phyloP scores from a whole-genome alignment of 805 yeast species.

The Pichia cephalocereana region DNA sequence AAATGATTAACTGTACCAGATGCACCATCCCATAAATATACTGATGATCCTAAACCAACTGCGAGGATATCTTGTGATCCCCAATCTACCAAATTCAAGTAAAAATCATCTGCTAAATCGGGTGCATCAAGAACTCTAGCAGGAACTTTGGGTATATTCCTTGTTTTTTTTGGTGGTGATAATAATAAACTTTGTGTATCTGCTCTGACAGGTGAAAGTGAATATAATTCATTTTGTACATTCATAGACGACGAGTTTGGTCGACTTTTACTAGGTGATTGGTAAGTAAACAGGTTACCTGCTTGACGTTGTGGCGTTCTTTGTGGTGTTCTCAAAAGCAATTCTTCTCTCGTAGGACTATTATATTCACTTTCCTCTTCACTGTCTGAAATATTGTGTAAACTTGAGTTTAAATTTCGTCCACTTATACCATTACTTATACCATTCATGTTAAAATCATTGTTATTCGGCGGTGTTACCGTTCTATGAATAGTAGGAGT shows the following conservation, averaged over 20 bases:
- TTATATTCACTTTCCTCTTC: neutral
- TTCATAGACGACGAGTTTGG: slow-evolving; percentile 53
- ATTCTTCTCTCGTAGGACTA: slow-evolving; percentile 11
- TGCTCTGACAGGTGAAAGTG: slow-evolving; percentile 79
- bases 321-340: slow-evolving; percentile 23
- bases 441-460: neutral
- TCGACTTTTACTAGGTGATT: slow-evolving; percentile 56
- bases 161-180: slow-evolving; percentile 71
- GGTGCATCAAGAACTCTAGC: slow-evolving; percentile 95
- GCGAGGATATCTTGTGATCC: slow-evolving; percentile 82
- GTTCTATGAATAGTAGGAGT: slow-evolving; percentile 4
- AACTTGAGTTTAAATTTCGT: neutral
- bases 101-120: slow-evolving; percentile 87
- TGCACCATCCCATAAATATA: slow-evolving; percentile 84
- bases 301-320: slow-evolving; percentile 25
- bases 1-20: slow-evolving; percentile 76
- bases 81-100: slow-evolving; percentile 91
- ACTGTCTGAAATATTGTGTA: neutral
- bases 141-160: slow-evolving; percentile 79
- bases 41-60: slow-evolving; percentile 82
- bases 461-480: slow-evolving; percentile 17
- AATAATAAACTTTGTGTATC: slow-evolving; percentile 74
- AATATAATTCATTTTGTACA: slow-evolving; percentile 65
- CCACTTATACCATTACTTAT: neutral
- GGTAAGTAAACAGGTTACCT: slow-evolving; percentile 64